A percentile compares a stretch with the other conserved stretches of the same genome.
phyloP scores from a whole-genome alignment of 1,284 basidiomycete species.

The Cryptococcus floricola region DNA sequence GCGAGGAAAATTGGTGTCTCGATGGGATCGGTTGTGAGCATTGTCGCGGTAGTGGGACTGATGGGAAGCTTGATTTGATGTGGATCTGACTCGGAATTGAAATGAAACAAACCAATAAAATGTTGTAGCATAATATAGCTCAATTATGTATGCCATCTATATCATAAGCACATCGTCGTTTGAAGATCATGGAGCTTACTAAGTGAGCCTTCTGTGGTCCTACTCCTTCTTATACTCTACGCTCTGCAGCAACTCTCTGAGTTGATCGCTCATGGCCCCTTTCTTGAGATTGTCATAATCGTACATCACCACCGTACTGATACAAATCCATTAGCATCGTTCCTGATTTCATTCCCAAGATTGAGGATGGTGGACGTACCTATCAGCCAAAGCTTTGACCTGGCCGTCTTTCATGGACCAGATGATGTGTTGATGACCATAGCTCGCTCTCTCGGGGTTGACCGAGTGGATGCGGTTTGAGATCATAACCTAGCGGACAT shows the following conservation, averaged over 20 bases:
- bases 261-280: conserved; percentile 35
- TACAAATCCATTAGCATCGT: neutral
- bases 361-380: conserved; percentile 15
- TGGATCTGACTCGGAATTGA: neutral
- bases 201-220: no score
- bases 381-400: conserved; percentile 37
- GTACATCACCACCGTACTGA: conserved; percentile 43
- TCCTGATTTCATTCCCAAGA: neutral
- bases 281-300: conserved; percentile 40
- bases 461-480: conserved; percentile 33
- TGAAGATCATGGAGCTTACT: no score
- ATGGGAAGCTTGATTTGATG: neutral
- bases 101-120: neutral
- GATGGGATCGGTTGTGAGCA: neutral
- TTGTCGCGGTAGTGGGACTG: neutral
- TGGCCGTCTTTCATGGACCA: conserved; percentile 39
- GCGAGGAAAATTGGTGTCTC: no score
- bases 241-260: conserved; percentile 24
- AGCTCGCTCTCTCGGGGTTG: conserved; percentile 30
- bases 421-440: conserved; percentile 30
- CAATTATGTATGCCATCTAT: neutral
- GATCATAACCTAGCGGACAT: conserved; percentile 34
- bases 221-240: neutral
- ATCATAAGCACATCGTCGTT: neutral
- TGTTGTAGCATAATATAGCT: neutral